These are phyloP conservation scores for Ogataea pilisensis DNA, from an alignment of 805 yeast species.

Conservation along the genomic window DNA sequence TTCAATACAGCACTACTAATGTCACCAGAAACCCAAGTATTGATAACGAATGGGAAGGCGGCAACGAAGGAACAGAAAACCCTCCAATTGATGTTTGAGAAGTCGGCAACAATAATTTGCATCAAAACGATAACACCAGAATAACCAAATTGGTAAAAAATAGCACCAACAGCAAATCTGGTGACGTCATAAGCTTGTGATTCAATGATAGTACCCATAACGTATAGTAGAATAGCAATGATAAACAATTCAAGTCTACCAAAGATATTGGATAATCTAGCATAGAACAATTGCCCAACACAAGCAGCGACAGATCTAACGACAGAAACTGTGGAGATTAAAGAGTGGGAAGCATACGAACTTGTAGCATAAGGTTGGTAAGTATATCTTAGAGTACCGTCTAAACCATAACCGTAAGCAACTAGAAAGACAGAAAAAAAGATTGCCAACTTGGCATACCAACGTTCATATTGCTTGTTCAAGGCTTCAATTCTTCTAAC, in stretches of 20 bases:
- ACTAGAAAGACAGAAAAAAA: constrained; percentile 49
- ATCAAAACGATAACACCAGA: constrained; percentile 58
- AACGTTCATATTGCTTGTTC: constrained; percentile 41
- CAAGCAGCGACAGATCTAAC: constrained; percentile 59
- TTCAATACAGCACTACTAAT: constrained; percentile 37
- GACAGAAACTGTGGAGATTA: constrained; percentile 55
- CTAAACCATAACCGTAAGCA: constrained; percentile 58
- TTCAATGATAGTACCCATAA: constrained; percentile 60
- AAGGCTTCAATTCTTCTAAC: constrained; percentile 54
- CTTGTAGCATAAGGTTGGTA: constrained; percentile 54
- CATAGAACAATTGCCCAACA: constrained; percentile 61
- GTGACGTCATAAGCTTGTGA: constrained; percentile 56
- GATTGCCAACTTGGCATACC: constrained; percentile 33
- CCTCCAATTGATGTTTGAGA: constrained; percentile 69
- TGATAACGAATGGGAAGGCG: constrained; percentile 68
- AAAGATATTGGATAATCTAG: constrained; percentile 61
- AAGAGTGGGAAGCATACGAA: constrained; percentile 50
- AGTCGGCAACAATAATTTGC: constrained; percentile 59
- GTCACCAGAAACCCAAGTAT: constrained; percentile 73
- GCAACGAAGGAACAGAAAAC: constrained; percentile 61
- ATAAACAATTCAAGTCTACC: constrained; percentile 56
- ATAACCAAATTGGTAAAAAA: constrained; percentile 52
- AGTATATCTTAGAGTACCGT: constrained; percentile 43
- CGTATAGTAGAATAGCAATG: constrained; percentile 49
- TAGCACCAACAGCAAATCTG: constrained; percentile 62